phyloP scores from a whole-genome alignment of 2,329 filamentous ascomycete species.

The Whalleya microplaca region DNA sequence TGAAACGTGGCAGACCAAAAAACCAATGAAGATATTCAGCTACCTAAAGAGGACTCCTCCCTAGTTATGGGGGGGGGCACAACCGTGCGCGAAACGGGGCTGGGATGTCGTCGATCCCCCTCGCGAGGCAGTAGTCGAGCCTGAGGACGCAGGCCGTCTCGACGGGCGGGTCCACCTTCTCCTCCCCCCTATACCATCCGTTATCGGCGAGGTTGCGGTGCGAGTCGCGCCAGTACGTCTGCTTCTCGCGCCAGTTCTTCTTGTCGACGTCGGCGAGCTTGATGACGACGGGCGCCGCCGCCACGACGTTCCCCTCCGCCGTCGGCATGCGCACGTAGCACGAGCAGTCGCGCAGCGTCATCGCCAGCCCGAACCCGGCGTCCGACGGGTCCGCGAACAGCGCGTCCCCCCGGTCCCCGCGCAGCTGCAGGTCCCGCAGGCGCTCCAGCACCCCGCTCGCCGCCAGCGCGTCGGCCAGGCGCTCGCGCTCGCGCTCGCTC shows the following conservation, averaged over 20 bases:
- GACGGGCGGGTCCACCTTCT: conserved; percentile 28
- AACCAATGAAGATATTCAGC: background rate
- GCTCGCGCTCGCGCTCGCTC: conserved; percentile 36
- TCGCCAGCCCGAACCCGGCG: conserved; percentile 65
- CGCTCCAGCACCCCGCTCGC: conserved; percentile 43
- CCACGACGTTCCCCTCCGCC: conserved; percentile 18
- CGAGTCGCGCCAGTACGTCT: conserved; percentile 67
- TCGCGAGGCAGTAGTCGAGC: conserved; percentile 16
- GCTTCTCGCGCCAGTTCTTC: conserved; percentile 70
- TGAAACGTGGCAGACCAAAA: background rate
- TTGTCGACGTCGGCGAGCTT: conserved; percentile 78
- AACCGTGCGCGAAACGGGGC: conserved; percentile 23
- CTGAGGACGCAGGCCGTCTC: conserved; percentile 36
- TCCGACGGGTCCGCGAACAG: conserved; percentile 45
- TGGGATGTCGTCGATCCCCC: conserved; percentile 19
- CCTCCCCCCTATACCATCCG: conserved; percentile 64
- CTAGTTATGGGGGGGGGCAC: too few species aligned
- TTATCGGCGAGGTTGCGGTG: conserved; percentile 66
- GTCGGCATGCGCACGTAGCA: conserved; percentile 66
- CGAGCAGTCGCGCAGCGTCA: conserved; percentile 82
- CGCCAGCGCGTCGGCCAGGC: conserved; percentile 44
- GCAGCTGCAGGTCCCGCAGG: conserved; percentile 40
- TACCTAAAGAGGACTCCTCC: background rate
- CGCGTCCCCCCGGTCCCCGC: conserved; percentile 48
- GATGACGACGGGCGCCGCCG: conserved; percentile 48